Conservation (phyloP, 768 basidiomycete species). For the Jaapia argillacea region DNA sequence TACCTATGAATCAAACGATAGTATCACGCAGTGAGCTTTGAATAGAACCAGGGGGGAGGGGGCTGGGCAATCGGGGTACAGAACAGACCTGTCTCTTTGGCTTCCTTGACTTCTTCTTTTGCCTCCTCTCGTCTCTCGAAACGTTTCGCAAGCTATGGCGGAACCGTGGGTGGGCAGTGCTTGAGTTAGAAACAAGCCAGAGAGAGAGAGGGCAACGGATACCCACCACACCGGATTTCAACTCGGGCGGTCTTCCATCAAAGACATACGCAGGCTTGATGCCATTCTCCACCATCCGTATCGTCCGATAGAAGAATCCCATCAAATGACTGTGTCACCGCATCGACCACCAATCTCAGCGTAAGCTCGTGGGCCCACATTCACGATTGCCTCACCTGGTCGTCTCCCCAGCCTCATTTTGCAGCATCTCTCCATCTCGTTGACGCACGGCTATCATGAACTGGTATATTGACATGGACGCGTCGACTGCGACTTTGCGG, state of each 20-base stretch:
- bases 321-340: conserved; percentile 71
- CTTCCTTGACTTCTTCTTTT: conserved; percentile 90
- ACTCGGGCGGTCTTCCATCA: conserved; percentile 94
- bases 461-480: conserved; percentile 95
- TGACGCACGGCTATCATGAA: conserved; percentile 97
- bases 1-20: too few relatives aligned
- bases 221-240: conserved; percentile 95
- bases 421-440: conserved; percentile 92
- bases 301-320: conserved; percentile 97
- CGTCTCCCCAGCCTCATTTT: conserved; percentile 95
- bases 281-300: conserved; percentile 96
- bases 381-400: conserved; percentile 46
- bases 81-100: conserved; percentile 78
- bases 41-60: too few relatives aligned
- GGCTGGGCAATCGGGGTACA: not conserved
- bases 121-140: conserved; percentile 87
- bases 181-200: not conserved
- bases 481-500: conserved; percentile 97
- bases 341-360: too few relatives aligned
- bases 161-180: not conserved
- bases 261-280: conserved; percentile 98
- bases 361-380: too few relatives aligned
- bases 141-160: conserved; percentile 86
- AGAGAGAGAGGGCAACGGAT: not conserved
- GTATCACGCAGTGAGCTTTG: conserved; percentile 1